Base-by-base conservation (phyloP, 768 basidiomycete genomes). In the Tubosaeta sp. region DNA sequence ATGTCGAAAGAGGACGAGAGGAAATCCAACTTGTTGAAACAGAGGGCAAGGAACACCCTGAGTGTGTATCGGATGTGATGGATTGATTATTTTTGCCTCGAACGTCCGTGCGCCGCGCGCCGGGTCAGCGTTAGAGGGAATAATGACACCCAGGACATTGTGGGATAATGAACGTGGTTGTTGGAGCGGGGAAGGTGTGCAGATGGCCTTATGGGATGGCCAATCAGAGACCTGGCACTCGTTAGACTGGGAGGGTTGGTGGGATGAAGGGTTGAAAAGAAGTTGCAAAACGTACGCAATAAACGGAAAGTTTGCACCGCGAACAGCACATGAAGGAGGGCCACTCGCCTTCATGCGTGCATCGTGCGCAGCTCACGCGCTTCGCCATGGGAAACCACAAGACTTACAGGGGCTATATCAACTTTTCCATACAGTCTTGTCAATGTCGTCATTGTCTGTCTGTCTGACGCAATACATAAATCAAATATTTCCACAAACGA, bases 1-100 rank as follows among this genome's bases (percentile, higher is more conserved):
- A 29, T 69, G 68, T 38, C 66, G 68, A 44, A 59, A 65, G 25
- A 68, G 54, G 12, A 67, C 19, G 47, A 70, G 59, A 0, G 69
- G 65, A 13, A 70, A 58, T 12, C 67, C 67, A 16, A 67, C 59
- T 55, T 62, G 53, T 13, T 55, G 52, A 12, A 63, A 66, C 7
- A 70, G n/a, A 0, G 67, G 65, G 19, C 65, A 64, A 8, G 53
- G 33, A 5, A 68, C 39, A 12, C 64, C 65, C 5, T 44, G 53
- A 5, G 52, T 47, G 35, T 68, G 59, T 58, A 70, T 70, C 1
- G 55, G 43, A 13, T 70, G 69, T 7, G 60, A 55, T 1, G 64
- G 46, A 2, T 55, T 48, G 29, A 66, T 58, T 12, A 66, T 29
- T 3, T 45, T 58, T 29, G 56, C 44, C 44, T 66, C 60, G 50